Evolutionary conservation across 148 eudicot species (phyloP).

Genomic region (Drosera capensis): DNA sequence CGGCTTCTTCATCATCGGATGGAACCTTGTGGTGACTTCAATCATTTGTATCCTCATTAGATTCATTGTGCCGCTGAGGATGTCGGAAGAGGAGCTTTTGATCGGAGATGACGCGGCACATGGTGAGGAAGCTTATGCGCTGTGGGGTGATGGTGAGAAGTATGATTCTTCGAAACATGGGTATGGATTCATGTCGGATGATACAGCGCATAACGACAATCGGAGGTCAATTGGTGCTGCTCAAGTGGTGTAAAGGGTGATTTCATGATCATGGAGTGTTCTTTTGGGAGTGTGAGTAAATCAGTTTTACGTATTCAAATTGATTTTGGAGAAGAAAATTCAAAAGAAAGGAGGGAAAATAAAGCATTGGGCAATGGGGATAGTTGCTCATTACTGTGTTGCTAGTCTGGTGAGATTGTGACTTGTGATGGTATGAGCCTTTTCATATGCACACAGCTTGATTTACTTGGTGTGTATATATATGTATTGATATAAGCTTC

Average conservation of each 20-base stretch:
- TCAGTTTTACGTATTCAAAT: too few relatives aligned
- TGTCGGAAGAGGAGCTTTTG: slow-evolving; percentile 38
- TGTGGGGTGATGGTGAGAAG: slow-evolving; percentile 63
- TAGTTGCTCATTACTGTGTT: too few relatives aligned
- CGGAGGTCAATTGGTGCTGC: slow-evolving; percentile 31
- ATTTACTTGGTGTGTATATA: too few relatives aligned
- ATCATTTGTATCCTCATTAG: slow-evolving; percentile 26
- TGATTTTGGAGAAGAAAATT: too few relatives aligned
- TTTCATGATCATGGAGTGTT: too few relatives aligned
- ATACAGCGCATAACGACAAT: background rate
- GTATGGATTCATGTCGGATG: slow-evolving; percentile 4
- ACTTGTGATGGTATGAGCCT: too few relatives aligned
- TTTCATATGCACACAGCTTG: too few relatives aligned
- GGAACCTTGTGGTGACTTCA: slow-evolving; percentile 43
- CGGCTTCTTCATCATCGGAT: slow-evolving; percentile 34
- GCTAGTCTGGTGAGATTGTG: too few relatives aligned
- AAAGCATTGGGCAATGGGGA: too few relatives aligned
- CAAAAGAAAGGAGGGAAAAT: too few relatives aligned
- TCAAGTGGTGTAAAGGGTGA: slow-evolving; percentile 21
- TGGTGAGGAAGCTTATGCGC: slow-evolving; percentile 61
- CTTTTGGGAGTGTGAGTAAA: too few relatives aligned
- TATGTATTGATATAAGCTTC: too few relatives aligned
- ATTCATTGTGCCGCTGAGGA: slow-evolving; percentile 25
- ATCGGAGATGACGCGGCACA: slow-evolving; percentile 62
- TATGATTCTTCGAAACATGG: slow-evolving; percentile 17